Conservation (phyloP, 75 land plant species). For the Gnetum montanum region DNA sequence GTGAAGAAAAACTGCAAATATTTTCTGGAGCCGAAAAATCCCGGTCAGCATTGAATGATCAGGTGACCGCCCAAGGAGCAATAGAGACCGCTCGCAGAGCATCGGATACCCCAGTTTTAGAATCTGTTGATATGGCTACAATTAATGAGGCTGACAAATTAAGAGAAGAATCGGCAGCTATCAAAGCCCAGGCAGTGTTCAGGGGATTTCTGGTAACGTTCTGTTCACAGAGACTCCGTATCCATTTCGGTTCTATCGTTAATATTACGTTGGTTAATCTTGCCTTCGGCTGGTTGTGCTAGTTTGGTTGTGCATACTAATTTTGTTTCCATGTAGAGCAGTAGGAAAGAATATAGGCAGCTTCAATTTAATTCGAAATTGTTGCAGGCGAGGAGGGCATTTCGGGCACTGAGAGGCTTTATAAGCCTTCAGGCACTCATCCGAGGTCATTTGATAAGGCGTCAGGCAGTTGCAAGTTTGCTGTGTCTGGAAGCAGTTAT, state of each 20-base stretch:
- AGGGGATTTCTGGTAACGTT: slow-evolving; percentile 64
- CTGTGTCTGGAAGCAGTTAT: slow-evolving; percentile 64
- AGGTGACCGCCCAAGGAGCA: background rate
- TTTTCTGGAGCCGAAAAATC: background rate
- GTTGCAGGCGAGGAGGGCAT: slow-evolving; percentile 70
- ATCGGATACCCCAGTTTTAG: slow-evolving; percentile 1
- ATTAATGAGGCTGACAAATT: slow-evolving; percentile 10
- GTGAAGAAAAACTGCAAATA: slow-evolving; percentile 5
- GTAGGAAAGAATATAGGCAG: no score
- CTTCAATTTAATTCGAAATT: background rate
- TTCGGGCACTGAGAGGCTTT: slow-evolving; percentile 64
- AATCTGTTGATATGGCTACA: background rate
- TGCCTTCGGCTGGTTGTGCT: background rate
- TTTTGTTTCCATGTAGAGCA: no score
- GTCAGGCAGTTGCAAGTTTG: slow-evolving; percentile 81
- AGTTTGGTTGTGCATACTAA: background rate
- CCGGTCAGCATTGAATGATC: slow-evolving; percentile 2
- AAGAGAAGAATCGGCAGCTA: slow-evolving; percentile 59
- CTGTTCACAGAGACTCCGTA: background rate
- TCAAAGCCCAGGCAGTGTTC: slow-evolving; percentile 72
- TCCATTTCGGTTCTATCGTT: background rate
- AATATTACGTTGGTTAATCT: background rate
- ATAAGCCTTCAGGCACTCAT: slow-evolving; percentile 82
- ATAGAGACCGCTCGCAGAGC: slow-evolving; percentile 5
- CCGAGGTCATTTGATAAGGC: slow-evolving; percentile 82